Percentiles rank a stretch among this genome's conserved stretches.
Conservation (phyloP, 805 yeast genomes). For the Yarrowia sp. region DNA sequence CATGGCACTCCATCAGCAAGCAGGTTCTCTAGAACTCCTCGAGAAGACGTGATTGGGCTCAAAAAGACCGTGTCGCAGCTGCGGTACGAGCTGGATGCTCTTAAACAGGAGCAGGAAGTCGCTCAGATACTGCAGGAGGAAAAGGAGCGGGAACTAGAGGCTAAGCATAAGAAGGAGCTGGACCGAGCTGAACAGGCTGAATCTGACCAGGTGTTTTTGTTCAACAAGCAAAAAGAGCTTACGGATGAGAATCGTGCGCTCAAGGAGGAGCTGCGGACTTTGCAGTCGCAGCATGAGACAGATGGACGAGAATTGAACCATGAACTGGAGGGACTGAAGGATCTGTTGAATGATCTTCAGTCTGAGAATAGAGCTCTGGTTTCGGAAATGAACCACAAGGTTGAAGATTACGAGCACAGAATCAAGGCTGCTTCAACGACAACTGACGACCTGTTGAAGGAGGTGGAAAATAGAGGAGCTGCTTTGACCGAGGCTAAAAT, state of each 20-base stretch:
- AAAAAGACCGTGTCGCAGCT: conserved; percentile 47
- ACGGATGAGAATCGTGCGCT: conserved; percentile 45
- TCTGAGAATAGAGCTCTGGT: background rate
- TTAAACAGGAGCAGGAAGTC: conserved; percentile 53
- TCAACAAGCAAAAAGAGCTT: conserved; percentile 50
- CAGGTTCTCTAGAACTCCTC: conserved; percentile 7
- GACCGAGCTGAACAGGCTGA: conserved; percentile 50
- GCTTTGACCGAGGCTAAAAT: conserved; percentile 25
- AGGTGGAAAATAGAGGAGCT: conserved; percentile 29
- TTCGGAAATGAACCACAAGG: conserved; percentile 32
- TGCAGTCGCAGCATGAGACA: conserved; percentile 42
- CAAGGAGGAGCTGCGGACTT: conserved; percentile 45
- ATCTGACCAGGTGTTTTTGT: conserved; percentile 52
- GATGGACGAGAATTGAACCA: conserved; percentile 19
- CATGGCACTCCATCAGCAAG: conserved; percentile 11
- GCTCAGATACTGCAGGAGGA: conserved; percentile 50
- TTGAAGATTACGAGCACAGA: conserved; percentile 36
- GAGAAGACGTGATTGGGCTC: conserved; percentile 37
- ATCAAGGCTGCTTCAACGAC: conserved; percentile 20
- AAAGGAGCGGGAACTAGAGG: conserved; percentile 47
- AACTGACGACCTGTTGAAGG: conserved; percentile 38
- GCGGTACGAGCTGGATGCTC: conserved; percentile 52
- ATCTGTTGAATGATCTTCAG: conserved; percentile 13
- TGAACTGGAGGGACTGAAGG: conserved; percentile 17
- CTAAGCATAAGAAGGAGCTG: conserved; percentile 48